Base-by-base conservation (phyloP, 345 rosid species). In the Dovyalis caffra region DNA sequence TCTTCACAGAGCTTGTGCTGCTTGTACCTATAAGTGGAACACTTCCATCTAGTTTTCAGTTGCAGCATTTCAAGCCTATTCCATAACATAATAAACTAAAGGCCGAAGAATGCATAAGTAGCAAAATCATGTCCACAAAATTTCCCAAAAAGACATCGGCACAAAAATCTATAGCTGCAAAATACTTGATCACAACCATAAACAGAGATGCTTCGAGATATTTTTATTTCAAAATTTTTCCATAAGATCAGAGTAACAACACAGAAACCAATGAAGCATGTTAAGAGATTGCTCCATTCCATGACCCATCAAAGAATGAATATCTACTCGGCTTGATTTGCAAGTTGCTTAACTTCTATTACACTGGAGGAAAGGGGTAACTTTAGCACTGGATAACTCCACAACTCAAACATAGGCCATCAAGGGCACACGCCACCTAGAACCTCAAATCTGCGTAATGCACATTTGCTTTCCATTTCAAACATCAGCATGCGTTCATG, bases 61-160 rank as follows among this genome's bases (percentile, higher is more conserved):
- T 71, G 65, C 34, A 57, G 60, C n/a, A 35, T 57, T 47, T 57
- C 64, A n/a, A 25, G 23, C 8, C 32, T 25, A 32, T 58, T 71
- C 53, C 3, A n/a, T 67, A 51, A 23, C 70, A 67, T 38, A 37
- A 38, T 9, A 66, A 28, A 45, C 69, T 66, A 38, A 67, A 67
- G 56, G 70, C 11, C n/a, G 45, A 43, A 40, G 56, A 40, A 43
- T 25, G 47, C 21, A 56, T 4, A 8, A 16, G 23, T 25, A 23
- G 51, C 65, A 58, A 57, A 49, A 70, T 33, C 34, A 70, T 34
- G 37, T 35, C 33, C 47, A 32, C n/a, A 32, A 51, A 56, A 23
- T 60, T 56, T 56, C 65, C 65, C 26, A 23, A 34, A 21, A 23
- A 34, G 10, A 57, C 18, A 21, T 70, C 47, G n/a, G 64, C 51